phyloP scores from a whole-genome alignment of 2,329 filamentous ascomycete species.

The Polychaeton citri region DNA sequence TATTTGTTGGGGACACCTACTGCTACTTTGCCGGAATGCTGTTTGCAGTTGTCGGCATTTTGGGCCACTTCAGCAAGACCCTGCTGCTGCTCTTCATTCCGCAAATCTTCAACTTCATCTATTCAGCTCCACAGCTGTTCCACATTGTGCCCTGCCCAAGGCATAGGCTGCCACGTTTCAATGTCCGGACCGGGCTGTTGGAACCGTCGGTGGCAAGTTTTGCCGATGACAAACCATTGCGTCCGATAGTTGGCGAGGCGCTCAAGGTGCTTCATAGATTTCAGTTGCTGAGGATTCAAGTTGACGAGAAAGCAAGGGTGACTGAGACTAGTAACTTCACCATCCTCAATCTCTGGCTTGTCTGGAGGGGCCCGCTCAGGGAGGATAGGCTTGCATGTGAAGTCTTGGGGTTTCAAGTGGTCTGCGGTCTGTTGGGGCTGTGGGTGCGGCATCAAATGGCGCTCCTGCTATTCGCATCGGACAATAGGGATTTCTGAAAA shows the following conservation, averaged over 20 bases:
- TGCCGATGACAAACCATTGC: constrained; percentile 50
- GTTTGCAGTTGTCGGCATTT: constrained; percentile 90
- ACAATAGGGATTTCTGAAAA: constrained; percentile 43
- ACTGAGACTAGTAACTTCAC: constrained; percentile 81
- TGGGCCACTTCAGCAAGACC: constrained; percentile 97
- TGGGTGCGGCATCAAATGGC: constrained; percentile 79
- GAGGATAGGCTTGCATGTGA: constrained; percentile 74
- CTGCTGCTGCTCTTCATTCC: constrained; percentile 80
- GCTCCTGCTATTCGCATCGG: constrained; percentile 74
- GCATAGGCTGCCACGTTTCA: constrained; percentile 82
- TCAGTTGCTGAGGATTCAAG: constrained; percentile 53
- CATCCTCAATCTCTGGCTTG: constrained; percentile 87
- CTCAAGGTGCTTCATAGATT: constrained; percentile 58
- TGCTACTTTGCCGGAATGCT: constrained; percentile 99
- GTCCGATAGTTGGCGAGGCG: constrained; percentile 44
- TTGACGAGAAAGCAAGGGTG: constrained; percentile 56
- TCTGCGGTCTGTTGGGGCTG: constrained; percentile 66
- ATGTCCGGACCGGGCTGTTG: constrained; percentile 67
- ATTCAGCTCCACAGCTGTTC: constrained; percentile 85
- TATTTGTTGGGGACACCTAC: constrained; percentile 97
- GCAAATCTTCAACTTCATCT: constrained; percentile 93
- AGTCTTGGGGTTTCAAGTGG: constrained; percentile 64
- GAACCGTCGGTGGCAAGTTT: constrained; percentile 75
- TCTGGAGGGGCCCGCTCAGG: constrained; percentile 83
- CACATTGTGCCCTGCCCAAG: constrained; percentile 81